A percentile compares a stretch with the other conserved stretches of the same genome.
These are phyloP conservation scores for Trichocladium uniseriatum DNA, from an alignment of 495 filamentous ascomycete species.

Conservation along the genomic window DNA sequence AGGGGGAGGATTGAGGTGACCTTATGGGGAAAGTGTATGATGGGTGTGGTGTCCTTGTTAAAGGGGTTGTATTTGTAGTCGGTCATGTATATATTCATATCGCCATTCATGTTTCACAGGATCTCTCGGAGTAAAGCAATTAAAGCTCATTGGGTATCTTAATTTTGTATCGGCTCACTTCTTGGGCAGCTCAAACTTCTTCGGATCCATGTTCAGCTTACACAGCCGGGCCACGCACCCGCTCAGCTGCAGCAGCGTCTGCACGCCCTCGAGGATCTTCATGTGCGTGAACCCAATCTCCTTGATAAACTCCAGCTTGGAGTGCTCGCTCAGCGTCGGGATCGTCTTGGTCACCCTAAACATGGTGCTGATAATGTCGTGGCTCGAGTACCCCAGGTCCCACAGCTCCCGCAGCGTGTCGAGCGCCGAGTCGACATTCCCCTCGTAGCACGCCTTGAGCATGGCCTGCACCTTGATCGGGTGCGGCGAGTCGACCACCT, in stretches of 20 bases:
- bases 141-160: constrained; percentile 8
- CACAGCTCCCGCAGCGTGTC: constrained; percentile 86
- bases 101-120: neutral
- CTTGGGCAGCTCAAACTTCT: constrained; percentile 57
- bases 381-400: constrained; percentile 86
- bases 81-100: neutral
- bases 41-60: too few relatives aligned
- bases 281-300: constrained; percentile 99
- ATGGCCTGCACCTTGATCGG: constrained; percentile 97
- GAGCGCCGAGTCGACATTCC: constrained; percentile 77
- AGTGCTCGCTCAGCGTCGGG: constrained; percentile 78
- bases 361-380: constrained; percentile 98
- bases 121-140: too few relatives aligned
- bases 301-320: constrained; percentile 90
- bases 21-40: too few relatives aligned
- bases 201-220: constrained; percentile 90
- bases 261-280: constrained; percentile 93
- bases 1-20: constrained; percentile 23
- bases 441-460: constrained; percentile 93
- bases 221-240: constrained; percentile 84
- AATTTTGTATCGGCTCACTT: constrained; percentile 16
- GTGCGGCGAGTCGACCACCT: constrained; percentile 92
- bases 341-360: constrained; percentile 97
- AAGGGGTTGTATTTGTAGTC: too few relatives aligned
- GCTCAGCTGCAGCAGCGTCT: constrained; percentile 85